phyloP scores from a whole-genome alignment of 148 eudicot genomes.

The Camellia lanceoleosa region DNA sequence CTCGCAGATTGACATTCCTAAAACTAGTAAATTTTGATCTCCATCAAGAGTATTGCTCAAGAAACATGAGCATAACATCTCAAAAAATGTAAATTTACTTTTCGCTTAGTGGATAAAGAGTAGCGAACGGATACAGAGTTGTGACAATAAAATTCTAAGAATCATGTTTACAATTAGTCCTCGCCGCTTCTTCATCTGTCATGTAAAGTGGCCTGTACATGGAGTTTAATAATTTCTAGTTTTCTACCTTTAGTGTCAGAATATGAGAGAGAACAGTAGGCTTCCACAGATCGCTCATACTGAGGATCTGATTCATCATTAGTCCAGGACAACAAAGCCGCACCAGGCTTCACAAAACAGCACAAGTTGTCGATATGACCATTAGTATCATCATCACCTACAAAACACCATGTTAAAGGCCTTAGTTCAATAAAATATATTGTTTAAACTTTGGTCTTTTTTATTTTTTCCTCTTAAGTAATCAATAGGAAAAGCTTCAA shows the following conservation, averaged over 20 bases:
- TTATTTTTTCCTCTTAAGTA: not conserved
- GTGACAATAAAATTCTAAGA: not conserved
- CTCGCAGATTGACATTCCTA: too few species aligned
- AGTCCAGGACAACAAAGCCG: conserved; percentile 84
- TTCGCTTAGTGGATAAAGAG: not conserved
- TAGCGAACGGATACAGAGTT: too few species aligned
- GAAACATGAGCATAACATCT: not conserved
- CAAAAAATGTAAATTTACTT: too few species aligned
- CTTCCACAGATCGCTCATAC: conserved; percentile 71
- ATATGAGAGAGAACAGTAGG: conserved; percentile 62
- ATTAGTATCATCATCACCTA: conserved; percentile 97
- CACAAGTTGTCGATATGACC: conserved; percentile 94
- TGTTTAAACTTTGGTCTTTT: not conserved
- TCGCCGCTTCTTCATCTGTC: conserved; percentile 86
- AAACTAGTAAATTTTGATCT: too few species aligned
- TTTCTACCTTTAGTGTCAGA: conserved; percentile 83
- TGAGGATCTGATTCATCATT: conserved; percentile 84
- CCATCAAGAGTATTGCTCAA: not conserved
- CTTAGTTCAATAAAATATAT: not conserved
- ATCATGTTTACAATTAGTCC: conserved; percentile 49
- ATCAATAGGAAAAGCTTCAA: not conserved
- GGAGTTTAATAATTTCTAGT: conserved; percentile 80
- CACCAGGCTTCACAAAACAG: conserved; percentile 91
- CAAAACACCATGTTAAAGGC: conserved; percentile 3
- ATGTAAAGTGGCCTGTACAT: conserved; percentile 79